Conservation (phyloP, 495 filamentous ascomycete genomes). For the Penicillium pulvis region DNA sequence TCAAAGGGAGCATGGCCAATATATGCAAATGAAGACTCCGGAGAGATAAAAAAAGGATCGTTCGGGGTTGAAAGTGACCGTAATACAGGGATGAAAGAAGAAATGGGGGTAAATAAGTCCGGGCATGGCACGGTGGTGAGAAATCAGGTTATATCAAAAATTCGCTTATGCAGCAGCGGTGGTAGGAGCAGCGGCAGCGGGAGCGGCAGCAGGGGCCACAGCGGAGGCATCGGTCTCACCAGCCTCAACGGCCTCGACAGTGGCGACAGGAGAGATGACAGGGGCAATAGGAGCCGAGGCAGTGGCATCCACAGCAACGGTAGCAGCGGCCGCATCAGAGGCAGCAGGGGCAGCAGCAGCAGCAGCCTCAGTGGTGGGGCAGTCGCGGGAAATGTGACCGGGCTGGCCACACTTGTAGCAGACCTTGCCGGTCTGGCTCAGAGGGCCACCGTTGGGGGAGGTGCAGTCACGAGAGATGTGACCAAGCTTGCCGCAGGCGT, state of each 20-base stretch:
- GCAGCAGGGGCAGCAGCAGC: constrained; percentile 34
- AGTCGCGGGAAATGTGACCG: constrained; percentile 96
- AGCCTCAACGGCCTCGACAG: constrained; percentile 29
- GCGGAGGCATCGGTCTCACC: constrained; percentile 33
- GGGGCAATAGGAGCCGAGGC: constrained; percentile 37
- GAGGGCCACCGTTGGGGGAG: constrained; percentile 91
- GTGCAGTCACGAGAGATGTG: constrained; percentile 99
- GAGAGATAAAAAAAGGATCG: constrained; percentile 24
- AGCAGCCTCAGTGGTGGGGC: constrained; percentile 64
- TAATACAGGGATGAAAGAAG: constrained; percentile 35
- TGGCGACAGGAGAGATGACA: constrained; percentile 32
- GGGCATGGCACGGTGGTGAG: constrained; percentile 29
- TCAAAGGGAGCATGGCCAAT: constrained; percentile 25
- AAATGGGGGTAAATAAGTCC: constrained; percentile 22
- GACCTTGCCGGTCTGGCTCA: constrained; percentile 95
- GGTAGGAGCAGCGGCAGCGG: not conserved
- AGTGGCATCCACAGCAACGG: constrained; percentile 46
- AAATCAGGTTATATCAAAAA: constrained; percentile 2
- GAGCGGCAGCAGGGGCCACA: constrained; percentile 54
- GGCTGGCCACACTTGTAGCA: constrained; percentile 97
- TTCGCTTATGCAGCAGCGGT: constrained; percentile 52
- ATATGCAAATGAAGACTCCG: constrained; percentile 47
- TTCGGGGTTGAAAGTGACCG: constrained; percentile 32
- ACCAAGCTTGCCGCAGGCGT: constrained; percentile 97
- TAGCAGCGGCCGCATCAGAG: constrained; percentile 33